Evolutionary conservation across 169 alveolate species (phyloP).

Genomic region (Cryptosporidium parvum): DNA sequence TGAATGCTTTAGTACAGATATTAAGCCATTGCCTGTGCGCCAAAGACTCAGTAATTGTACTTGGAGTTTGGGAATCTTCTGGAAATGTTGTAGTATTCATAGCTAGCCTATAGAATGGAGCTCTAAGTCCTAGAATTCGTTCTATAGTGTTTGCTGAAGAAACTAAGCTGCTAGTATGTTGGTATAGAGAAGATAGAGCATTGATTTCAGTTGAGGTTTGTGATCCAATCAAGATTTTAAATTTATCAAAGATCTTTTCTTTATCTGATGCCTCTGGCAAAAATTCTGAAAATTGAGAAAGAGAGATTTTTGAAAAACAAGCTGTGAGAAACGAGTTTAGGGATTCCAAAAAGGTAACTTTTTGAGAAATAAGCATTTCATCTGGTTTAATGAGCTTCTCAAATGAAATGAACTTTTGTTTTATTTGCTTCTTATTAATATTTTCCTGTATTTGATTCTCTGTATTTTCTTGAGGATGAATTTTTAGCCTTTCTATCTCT

Average conservation of each 20-base stretch:
- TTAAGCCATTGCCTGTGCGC: conserved; percentile 45
- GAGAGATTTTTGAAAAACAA: conserved; percentile 23
- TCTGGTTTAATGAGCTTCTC: conserved; percentile 61
- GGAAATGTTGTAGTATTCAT: not conserved
- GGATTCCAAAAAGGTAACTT: conserved; percentile 49
- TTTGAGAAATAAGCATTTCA: conserved; percentile 33
- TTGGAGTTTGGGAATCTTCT: not conserved
- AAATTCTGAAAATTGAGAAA: conserved; percentile 4
- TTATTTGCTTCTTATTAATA: not conserved
- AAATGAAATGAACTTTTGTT: conserved; percentile 12
- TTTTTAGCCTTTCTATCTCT: not conserved
- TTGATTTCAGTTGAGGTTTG: conserved; percentile 65
- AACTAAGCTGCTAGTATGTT: conserved; percentile 42
- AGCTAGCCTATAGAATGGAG: conserved; percentile 66
- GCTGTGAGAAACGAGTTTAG: conserved; percentile 15
- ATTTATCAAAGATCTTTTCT: conserved; percentile 9
- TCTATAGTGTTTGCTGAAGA: conserved; percentile 62
- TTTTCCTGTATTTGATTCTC: not conserved
- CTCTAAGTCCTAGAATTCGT: conserved; percentile 61
- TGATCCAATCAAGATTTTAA: conserved; percentile 16
- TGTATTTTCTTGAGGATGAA: not conserved
- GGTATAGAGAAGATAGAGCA: conserved; percentile 65
- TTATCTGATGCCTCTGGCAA: not conserved
- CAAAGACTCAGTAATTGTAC: not conserved
- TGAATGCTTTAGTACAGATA: conserved; percentile 47